Evolutionary conservation across 129 eudicot species (phyloP).

Genomic region (Artemisia argyi): DNA sequence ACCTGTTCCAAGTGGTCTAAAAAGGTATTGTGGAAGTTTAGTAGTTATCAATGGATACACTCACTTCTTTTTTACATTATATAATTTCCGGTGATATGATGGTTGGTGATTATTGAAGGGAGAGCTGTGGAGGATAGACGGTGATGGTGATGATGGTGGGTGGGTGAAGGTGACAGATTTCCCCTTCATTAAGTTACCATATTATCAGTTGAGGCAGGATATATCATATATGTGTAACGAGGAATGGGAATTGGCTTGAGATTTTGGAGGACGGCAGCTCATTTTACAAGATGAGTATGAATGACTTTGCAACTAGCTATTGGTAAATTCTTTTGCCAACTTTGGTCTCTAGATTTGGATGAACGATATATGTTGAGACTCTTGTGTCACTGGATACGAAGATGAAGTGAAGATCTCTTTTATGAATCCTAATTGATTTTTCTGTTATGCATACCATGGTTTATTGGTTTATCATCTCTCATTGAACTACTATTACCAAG

Average conservation of each 20-base stretch:
- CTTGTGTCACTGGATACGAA: constrained; percentile 1
- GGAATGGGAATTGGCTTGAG: no score
- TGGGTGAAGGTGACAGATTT: constrained; percentile 7
- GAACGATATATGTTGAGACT: constrained; percentile 13
- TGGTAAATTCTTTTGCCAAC: background rate
- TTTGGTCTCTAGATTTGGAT: background rate
- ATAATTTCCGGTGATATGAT: background rate
- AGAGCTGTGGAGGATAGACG: background rate
- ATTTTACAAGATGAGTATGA: background rate
- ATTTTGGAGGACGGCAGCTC: background rate
- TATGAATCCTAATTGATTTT: no score
- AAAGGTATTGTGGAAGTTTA: background rate
- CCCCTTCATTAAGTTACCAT: no score
- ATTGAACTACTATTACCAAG: no score
- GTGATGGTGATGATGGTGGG: constrained; percentile 3
- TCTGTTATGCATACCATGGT: no score
- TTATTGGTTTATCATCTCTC: no score
- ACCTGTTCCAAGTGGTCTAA: no score
- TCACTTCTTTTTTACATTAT: constrained; percentile 48
- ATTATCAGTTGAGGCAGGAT: no score
- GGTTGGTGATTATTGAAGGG: background rate
- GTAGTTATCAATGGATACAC: constrained; percentile 65
- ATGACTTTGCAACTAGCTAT: constrained; percentile 4
- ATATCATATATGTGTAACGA: no score
- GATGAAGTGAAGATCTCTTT: no score